Conservation (phyloP, 129 eudicot genomes). For the Flaveria sonorensis region DNA sequence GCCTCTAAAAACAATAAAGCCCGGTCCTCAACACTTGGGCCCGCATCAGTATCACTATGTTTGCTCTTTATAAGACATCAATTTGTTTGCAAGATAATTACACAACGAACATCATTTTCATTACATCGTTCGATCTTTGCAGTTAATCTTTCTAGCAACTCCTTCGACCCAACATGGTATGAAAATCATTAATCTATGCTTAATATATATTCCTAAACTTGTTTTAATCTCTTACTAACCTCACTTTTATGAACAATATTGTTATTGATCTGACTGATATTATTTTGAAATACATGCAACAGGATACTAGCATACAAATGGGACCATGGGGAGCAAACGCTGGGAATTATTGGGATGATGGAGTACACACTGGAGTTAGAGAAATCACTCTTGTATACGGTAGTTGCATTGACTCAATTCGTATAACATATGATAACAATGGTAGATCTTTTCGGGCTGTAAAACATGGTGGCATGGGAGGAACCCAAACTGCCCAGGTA, state of each 20-base stretch:
- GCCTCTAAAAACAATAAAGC: no score
- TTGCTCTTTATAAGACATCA: not conserved
- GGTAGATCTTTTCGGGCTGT: constrained; percentile 45
- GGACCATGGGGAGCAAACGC: constrained; percentile 79
- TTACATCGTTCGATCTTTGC: not conserved
- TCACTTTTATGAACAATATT: not conserved
- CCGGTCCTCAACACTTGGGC: no score
- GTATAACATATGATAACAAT: constrained; percentile 52
- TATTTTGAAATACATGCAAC: constrained; percentile 5
- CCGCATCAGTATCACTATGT: not conserved
- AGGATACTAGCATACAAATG: constrained; percentile 30
- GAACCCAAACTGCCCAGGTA: constrained; percentile 52
- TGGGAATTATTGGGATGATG: constrained; percentile 59
- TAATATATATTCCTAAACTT: not conserved
- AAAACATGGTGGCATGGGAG: constrained; percentile 77
- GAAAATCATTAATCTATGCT: not conserved
- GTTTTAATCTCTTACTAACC: not conserved
- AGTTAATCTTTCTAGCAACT: not conserved
- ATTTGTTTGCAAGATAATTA: not conserved
- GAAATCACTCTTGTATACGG: constrained; percentile 52
- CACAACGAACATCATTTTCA: not conserved
- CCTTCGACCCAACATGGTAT: constrained; percentile 38
- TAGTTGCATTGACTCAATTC: constrained; percentile 62
- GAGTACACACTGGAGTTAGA: constrained; percentile 54
- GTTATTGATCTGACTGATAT: not conserved